phyloP scores from a whole-genome alignment of 1,139 yeast genomes.

The Chernovozyma aurita region DNA sequence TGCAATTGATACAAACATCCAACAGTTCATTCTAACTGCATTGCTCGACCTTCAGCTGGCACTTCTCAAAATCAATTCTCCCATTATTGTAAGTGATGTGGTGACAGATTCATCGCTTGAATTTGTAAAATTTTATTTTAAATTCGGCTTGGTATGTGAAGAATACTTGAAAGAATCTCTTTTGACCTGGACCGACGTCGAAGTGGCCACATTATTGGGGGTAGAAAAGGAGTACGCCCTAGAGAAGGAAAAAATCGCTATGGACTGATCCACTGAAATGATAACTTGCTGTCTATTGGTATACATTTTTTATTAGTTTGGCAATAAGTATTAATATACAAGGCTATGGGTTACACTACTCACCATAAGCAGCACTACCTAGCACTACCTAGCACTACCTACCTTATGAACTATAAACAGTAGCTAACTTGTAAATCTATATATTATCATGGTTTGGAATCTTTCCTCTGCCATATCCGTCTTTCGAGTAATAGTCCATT shows the following conservation, averaged over 20 bases:
- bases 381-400: too few species aligned
- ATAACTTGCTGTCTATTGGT: too few species aligned
- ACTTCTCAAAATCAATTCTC: conserved; percentile 57
- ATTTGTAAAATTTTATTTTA: conserved; percentile 50
- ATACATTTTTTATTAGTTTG: too few species aligned
- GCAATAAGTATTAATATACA: too few species aligned
- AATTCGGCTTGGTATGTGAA: conserved; percentile 35
- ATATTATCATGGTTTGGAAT: conserved; percentile 38
- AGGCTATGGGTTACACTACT: too few species aligned
- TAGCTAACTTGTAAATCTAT: too few species aligned
- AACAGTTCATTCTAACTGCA: conserved; percentile 54
- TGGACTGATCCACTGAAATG: too few species aligned
- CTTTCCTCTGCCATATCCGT: conserved; percentile 91
- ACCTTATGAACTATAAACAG: too few species aligned
- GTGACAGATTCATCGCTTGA: conserved; percentile 43
- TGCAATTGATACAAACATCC: conserved; percentile 39
- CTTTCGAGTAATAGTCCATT: conserved; percentile 89
- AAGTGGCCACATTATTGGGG: conserved; percentile 64
- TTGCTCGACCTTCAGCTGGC: conserved; percentile 58
- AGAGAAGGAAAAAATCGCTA: too few species aligned
- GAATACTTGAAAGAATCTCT: conserved; percentile 35
- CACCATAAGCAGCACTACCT: too few species aligned
- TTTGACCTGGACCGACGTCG: conserved; percentile 52
- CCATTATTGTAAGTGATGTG: conserved; percentile 54
- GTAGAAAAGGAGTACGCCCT: too few species aligned